Base-by-base conservation (phyloP, 129 eudicot genomes). In the Helianthus tuberosus region DNA sequence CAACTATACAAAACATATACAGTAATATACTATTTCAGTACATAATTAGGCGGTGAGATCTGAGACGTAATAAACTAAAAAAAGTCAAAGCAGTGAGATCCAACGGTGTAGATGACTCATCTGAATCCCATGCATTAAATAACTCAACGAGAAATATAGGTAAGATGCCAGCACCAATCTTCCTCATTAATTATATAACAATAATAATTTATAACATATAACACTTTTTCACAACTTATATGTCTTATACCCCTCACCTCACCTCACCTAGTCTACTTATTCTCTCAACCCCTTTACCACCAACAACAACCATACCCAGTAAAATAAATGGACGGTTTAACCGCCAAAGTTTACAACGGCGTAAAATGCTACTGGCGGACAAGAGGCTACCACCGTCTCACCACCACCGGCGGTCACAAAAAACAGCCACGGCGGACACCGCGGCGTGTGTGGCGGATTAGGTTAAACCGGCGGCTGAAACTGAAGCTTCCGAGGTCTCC, bases 321-420 rank as follows among this genome's bases (percentile, higher is more conserved):
- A 32, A 32, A 32, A 32, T 32, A 6, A 51, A 90, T 90, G 96
- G 96, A 85, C 74, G 96, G 96, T 4, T 64, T 84, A 23, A 80
- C 96, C 5, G 69, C 84, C 0, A 74, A 52, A 11, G 87, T 77
- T 0, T 87, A 83, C 92, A 84, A 71, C 50, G 84, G 92, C 15
- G 69, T 87, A n/a, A 86, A 79, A 71, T 76, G 87, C 12, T 93
- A 86, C 74, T 89, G 90, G 91, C 77, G 79, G 11, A 60, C 86
- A 59, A 79, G 89, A 58, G 85, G 89, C 1, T 93, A 93, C 82
- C 13, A 71, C 64, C 85, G 89, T 3, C 80, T 93, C 51, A 32
- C 25, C 27, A 75, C 76, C 48, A 23, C 41, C 44, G 10, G 52
- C 16, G 49, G 52, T 44, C 36, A 4, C 11, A 52, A 11, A 8